A percentile compares a stretch with the other conserved stretches of the same genome.
These are phyloP conservation scores for Pharnaceum exiguum DNA, from an alignment of 148 eudicot genomes.

Conservation along the genomic window DNA sequence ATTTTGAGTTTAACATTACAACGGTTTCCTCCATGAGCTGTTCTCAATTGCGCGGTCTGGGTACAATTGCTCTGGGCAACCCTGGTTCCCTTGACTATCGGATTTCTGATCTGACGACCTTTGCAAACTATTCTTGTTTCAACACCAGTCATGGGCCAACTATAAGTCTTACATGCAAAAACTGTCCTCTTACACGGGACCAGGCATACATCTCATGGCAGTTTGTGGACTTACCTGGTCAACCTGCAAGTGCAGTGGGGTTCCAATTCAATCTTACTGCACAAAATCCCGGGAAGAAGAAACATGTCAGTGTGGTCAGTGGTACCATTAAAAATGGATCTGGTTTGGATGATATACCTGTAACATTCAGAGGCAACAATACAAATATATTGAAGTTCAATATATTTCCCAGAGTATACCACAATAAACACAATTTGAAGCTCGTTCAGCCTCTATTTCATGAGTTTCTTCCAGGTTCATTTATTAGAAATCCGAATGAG, in stretches of 20 bases:
- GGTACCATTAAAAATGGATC: constrained; percentile 65
- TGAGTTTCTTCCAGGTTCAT: constrained; percentile 85
- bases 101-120: constrained; percentile 45
- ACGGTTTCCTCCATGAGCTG: constrained; percentile 83
- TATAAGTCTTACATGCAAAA: constrained; percentile 48
- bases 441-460: constrained; percentile 90
- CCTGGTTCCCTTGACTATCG: constrained; percentile 67
- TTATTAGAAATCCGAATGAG: constrained; percentile 45
- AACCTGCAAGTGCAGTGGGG: constrained; percentile 85
- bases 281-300: constrained; percentile 34
- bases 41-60: constrained; percentile 61
- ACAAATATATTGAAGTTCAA: constrained; percentile 81
- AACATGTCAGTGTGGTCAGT: constrained; percentile 70
- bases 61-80: constrained; percentile 54
- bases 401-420: constrained; percentile 78
- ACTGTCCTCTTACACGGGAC: constrained; percentile 58
- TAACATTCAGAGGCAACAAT: constrained; percentile 68
- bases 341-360: constrained; percentile 29
- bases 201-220: constrained; percentile 71
- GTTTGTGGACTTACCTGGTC: constrained; percentile 69
- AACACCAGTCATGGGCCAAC: constrained; percentile 81
- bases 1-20: constrained; percentile 84
- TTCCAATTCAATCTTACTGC: constrained; percentile 89
- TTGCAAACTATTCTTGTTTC: constrained; percentile 68
- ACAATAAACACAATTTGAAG: constrained; percentile 58